These are phyloP conservation scores for Trifolium fragiferum DNA, from an alignment of 306 rosid genomes.

Conservation along the genomic window DNA sequence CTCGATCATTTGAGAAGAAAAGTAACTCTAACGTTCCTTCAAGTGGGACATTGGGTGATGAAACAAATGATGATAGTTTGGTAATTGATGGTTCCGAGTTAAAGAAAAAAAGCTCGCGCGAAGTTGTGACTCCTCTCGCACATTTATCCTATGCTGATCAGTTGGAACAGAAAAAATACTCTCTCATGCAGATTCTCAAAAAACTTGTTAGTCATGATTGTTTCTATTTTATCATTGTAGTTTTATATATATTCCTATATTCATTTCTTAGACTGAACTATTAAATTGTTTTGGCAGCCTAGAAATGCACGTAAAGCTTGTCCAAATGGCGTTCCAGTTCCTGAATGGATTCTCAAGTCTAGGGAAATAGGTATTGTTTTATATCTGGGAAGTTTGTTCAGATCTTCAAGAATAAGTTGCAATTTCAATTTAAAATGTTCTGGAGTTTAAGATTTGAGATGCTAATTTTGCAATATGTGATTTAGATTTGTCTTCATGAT, in stretches of 20 bases:
- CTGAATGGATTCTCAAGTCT: slow-evolving; percentile 88
- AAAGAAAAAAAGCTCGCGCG: slow-evolving; percentile 62
- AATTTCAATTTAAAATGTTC: not conserved
- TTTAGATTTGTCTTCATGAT: slow-evolving; percentile 27
- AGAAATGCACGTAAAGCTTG: slow-evolving; percentile 93
- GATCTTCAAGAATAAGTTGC: not conserved
- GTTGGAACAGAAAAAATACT: slow-evolving; percentile 80
- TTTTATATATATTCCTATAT: not conserved
- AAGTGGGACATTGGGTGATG: slow-evolving; percentile 51
- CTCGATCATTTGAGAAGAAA: slow-evolving; percentile 74
- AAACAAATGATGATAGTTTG: slow-evolving; percentile 47
- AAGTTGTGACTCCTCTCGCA: slow-evolving; percentile 87
- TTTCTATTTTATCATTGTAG: slow-evolving; percentile 30
- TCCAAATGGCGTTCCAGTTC: slow-evolving; percentile 75
- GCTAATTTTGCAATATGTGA: slow-evolving; percentile 22
- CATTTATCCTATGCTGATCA: slow-evolving; percentile 87
- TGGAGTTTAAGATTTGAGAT: slow-evolving; percentile 13
- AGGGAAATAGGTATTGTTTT: slow-evolving; percentile 75
- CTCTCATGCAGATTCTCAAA: slow-evolving; percentile 78
- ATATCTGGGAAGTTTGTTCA: slow-evolving; percentile 15
- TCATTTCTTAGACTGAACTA: slow-evolving; percentile 6
- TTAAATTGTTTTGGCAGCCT: slow-evolving; percentile 58
- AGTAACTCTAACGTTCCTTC: slow-evolving; percentile 45
- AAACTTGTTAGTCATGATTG: slow-evolving; percentile 65
- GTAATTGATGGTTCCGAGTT: slow-evolving; percentile 47